These are phyloP conservation scores for Cercospora brassicicola DNA, from an alignment of 2,329 filamentous ascomycete genomes.

Conservation along the genomic window DNA sequence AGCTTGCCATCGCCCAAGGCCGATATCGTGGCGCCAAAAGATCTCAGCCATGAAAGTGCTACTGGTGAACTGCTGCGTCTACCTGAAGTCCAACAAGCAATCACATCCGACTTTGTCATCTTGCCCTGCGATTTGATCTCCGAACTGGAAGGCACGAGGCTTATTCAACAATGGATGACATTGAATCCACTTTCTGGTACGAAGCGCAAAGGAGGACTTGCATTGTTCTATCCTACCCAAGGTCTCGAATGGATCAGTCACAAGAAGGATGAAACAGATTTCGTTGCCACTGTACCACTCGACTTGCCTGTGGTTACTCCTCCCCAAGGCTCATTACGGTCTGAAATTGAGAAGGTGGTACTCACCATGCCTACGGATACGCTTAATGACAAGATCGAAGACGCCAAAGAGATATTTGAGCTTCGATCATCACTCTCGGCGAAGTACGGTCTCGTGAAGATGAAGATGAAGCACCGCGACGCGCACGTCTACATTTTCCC, in stretches of 20 bases:
- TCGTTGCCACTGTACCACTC: constrained; percentile 75
- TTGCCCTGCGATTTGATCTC: constrained; percentile 92
- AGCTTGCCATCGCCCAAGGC: constrained; percentile 70
- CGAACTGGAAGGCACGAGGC: constrained; percentile 76
- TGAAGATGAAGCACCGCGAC: constrained; percentile 82
- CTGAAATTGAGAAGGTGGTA: constrained; percentile 73
- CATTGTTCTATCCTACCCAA: constrained; percentile 89
- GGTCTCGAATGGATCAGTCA: constrained; percentile 63
- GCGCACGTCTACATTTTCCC: constrained; percentile 95
- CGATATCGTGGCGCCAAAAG: constrained; percentile 72
- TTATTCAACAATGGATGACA: constrained; percentile 91
- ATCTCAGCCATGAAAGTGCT: constrained; percentile 77
- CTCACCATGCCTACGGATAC: constrained; percentile 86
- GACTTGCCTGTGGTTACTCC: constrained; percentile 58
- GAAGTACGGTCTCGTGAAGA: constrained; percentile 71
- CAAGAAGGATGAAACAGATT: constrained; percentile 91
- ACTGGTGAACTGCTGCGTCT: constrained; percentile 86
- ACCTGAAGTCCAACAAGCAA: constrained; percentile 73
- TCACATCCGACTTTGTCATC: constrained; percentile 84
- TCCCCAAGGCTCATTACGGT: constrained; percentile 64
- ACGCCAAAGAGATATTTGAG: constrained; percentile 69
- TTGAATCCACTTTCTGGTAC: constrained; percentile 54
- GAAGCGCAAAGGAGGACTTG: constrained; percentile 73
- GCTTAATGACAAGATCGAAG: constrained; percentile 77
- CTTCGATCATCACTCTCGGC: constrained; percentile 69